Evolutionary conservation across 1,284 basidiomycete species (phyloP).

Genomic region (Tilletia caries): DNA sequence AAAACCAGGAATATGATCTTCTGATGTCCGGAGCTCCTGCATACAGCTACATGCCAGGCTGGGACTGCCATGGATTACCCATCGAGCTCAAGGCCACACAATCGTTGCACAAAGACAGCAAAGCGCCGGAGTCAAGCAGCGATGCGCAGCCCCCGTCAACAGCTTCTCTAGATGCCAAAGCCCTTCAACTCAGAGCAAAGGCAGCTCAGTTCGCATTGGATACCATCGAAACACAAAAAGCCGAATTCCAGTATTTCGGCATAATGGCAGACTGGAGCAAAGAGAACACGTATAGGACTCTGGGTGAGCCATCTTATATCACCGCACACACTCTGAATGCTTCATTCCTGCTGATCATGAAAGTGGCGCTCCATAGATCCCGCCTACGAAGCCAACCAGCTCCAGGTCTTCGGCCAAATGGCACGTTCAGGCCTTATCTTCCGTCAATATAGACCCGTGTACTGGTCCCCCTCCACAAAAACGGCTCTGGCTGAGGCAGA

Average conservation of each 20-base stretch:
- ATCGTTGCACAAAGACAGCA: conserved; percentile 47
- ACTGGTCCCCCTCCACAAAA: conserved; percentile 90
- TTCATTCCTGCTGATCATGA: background rate
- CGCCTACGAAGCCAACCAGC: conserved; percentile 81
- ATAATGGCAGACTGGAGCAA: conserved; percentile 88
- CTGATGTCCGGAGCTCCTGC: background rate
- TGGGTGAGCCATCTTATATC: conserved; percentile 61
- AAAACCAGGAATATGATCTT: background rate
- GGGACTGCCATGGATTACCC: conserved; percentile 97
- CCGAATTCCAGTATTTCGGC: conserved; percentile 76
- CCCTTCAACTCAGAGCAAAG: conserved; percentile 65
- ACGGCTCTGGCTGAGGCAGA: conserved; percentile 96
- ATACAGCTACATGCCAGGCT: conserved; percentile 75
- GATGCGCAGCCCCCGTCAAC: background rate
- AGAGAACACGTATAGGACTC: conserved; percentile 76
- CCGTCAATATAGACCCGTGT: conserved; percentile 81
- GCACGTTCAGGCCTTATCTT: conserved; percentile 75
- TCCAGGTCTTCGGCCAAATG: conserved; percentile 83
- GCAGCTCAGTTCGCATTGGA: conserved; percentile 72
- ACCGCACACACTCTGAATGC: background rate
- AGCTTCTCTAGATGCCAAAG: conserved; percentile 40
- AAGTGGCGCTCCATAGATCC: conserved; percentile 60
- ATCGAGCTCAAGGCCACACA: conserved; percentile 59
- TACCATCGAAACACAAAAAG: conserved; percentile 73
- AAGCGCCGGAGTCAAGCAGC: too few relatives aligned